Evolutionary conservation across 345 rosid genomes (phyloP), one percentile per base, ranked within the genome.

Genomic region (Dipteronia sinensis): DNA sequence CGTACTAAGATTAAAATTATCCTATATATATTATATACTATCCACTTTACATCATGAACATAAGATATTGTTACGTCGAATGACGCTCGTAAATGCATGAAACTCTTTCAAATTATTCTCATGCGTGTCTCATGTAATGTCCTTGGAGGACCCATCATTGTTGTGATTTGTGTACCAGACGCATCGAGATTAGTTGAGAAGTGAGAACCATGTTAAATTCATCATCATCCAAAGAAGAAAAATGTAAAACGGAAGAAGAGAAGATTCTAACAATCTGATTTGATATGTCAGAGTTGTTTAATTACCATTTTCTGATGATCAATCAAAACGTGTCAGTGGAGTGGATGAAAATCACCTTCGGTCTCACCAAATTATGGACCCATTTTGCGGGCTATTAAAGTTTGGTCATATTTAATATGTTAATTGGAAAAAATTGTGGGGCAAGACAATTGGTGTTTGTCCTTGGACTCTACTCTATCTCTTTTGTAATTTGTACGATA

Each of bases 281-380:
- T 34, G 72, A 29, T 46, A 46, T 71, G 85, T 65, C 76, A 20
- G 67, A 59, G 31, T 6, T 51, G 17, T 76, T 31, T 42, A 10
- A 4, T 42, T 12, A 19, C 17, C 17, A 19, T 56, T n/a, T 58
- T n/a, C 3, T 71, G 49, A 44, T 25, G 40, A 34, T 27, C 65
- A 25, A 10, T 19, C 15, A 9, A 16, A 23, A 19, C 13, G 64
- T 73, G 81, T 83, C 77, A 72, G 78, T 55, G 23, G 65, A 71
- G 42, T 63, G 44, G 47, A 84, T 84, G 20, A 61, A 53, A 40
- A 84, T 84, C 87, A 78, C 58, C 82, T 55, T 84, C 71, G 82
- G 61, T 78, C 72, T 78, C 82, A 78, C 80, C 82, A 76, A 73
- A 23, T 29, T 0, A 16, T 10, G 53, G 76, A 16, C 76, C 22